Evolutionary conservation across 2,329 filamentous ascomycete genomes (phyloP), one percentile per base, ranked within the genome.

Genomic region (Phaeosphaeriaceae sp.): DNA sequence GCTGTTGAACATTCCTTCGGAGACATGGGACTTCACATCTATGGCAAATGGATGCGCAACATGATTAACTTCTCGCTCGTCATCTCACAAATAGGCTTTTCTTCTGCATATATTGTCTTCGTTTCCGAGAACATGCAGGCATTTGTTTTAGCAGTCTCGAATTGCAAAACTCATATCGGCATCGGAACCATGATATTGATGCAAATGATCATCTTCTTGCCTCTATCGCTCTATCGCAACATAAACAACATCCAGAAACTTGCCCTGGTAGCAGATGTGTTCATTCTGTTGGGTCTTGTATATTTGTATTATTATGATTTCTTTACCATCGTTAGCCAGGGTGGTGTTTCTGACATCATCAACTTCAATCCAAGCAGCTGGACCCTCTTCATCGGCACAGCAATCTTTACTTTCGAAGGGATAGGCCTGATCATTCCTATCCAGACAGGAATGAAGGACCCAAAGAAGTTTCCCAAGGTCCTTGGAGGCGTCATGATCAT

Each of bases 341-440:
- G 83, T 48, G 91, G 91, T 11, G 76, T 96, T 18, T 83, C 91
- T 4, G 94, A 99, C 70, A 92, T 97, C 66, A 84, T 89, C 61
- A 82, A 88, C 66, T 97, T 99, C 81, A 99, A 99, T 77, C 76
- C 87, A 33, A 85, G 88, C 52, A 88, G 92, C 71, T 99, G 95
- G 94, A 96, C 94, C 0, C 82, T 99, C 4, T 97, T 99, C 73
- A 99, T 99, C 64, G 95, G 94, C 54, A 99, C 95, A 0, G 94
- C 95, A 21, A 97, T 99, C 71, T 99, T 99, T 77, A 97, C 94
- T 0, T 99, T 97, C 68, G 94, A 99, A 71, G 94, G 94, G 21
- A 95, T 99, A 53, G 95, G 94, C 11, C 84, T 99, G 40, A 95
- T 99, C 73, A 97, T 99, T 55, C 94, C 95, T 0, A 97, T 99